These are phyloP conservation scores for Cryptosporidium baileyi DNA, from an alignment of 169 alveolate genomes.

Conservation along the genomic window DNA sequence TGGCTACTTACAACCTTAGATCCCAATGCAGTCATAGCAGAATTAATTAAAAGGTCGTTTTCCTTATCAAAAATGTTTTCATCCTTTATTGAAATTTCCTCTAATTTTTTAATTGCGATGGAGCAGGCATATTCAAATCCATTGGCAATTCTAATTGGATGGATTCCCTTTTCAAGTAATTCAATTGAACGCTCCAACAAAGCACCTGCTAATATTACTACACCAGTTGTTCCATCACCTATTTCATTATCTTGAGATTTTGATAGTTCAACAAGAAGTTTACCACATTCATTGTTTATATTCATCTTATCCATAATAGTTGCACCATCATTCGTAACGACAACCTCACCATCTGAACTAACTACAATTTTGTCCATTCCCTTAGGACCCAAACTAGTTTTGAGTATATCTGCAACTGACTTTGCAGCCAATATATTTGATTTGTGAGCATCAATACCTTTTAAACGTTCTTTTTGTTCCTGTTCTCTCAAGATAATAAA, in stretches of 20 bases:
- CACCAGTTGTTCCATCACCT: slow-evolving; percentile 99
- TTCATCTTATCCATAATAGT: slow-evolving; percentile 95
- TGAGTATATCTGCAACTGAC: slow-evolving; percentile 93
- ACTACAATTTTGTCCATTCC: slow-evolving; percentile 99
- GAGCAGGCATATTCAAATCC: slow-evolving; percentile 98
- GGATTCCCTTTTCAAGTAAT: slow-evolving; percentile 96
- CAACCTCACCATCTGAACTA: slow-evolving; percentile 97
- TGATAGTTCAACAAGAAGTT: slow-evolving; percentile 96
- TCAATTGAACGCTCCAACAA: slow-evolving; percentile 92
- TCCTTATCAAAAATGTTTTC: slow-evolving; percentile 81
- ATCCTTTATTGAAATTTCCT: slow-evolving; percentile 84
- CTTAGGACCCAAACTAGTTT: slow-evolving; percentile 98
- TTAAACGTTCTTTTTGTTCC: slow-evolving; percentile 93
- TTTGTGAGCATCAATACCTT: slow-evolving; percentile 97
- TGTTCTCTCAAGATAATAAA: slow-evolving; percentile 95
- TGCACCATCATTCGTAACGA: slow-evolving; percentile 98
- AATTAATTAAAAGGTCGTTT: slow-evolving; percentile 77
- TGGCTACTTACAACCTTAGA: slow-evolving; percentile 95
- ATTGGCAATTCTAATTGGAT: slow-evolving; percentile 97
- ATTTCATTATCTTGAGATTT: slow-evolving; percentile 98
- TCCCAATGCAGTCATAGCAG: slow-evolving; percentile 97
- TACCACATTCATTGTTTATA: slow-evolving; percentile 94
- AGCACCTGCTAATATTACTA: slow-evolving; percentile 99
- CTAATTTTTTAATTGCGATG: slow-evolving; percentile 89
- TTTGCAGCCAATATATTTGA: slow-evolving; percentile 97